These are phyloP conservation scores for Lepraria neglecta DNA, from an alignment of 495 filamentous ascomycete genomes.

Conservation along the genomic window DNA sequence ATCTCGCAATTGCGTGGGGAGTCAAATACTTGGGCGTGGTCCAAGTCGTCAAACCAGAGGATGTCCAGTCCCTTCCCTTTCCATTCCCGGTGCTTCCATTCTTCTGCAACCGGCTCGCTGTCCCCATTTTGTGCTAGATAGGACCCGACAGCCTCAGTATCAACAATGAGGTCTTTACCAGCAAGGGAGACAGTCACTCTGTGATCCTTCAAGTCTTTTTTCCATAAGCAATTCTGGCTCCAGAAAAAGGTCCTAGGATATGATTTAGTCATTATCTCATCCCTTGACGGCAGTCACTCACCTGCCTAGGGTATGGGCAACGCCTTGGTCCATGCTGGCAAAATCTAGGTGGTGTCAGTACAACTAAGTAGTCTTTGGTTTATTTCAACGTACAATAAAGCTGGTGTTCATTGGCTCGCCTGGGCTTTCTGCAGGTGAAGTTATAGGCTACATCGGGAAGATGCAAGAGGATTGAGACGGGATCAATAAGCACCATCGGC, in stretches of 20 bases:
- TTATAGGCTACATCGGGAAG: conserved; percentile 66
- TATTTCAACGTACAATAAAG: conserved; percentile 41
- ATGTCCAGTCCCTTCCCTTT: conserved; percentile 50
- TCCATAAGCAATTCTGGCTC: conserved; percentile 62
- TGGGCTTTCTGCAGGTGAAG: conserved; percentile 52
- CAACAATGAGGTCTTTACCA: conserved; percentile 58
- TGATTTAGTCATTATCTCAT: neutral
- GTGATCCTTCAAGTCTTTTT: conserved; percentile 47
- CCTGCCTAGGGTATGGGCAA: conserved; percentile 51
- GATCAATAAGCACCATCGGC: conserved; percentile 54
- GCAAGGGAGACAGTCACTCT: conserved; percentile 51
- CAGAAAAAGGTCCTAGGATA: conserved; percentile 54
- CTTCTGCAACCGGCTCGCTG: neutral
- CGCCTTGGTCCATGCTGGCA: conserved; percentile 56
- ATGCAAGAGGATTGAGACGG: conserved; percentile 59
- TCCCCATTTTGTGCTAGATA: conserved; percentile 44
- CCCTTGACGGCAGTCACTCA: neutral
- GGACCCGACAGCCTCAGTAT: conserved; percentile 49
- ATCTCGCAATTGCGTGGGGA: conserved; percentile 33
- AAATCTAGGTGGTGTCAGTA: conserved; percentile 38
- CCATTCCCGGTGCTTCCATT: conserved; percentile 42
- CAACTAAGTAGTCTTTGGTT: neutral
- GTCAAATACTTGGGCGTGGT: conserved; percentile 68
- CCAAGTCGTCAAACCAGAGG: conserved; percentile 54
- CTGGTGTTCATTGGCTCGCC: conserved; percentile 54